Conservation (phyloP, 495 filamentous ascomycete species). For the Aspergillus homomorphus region DNA sequence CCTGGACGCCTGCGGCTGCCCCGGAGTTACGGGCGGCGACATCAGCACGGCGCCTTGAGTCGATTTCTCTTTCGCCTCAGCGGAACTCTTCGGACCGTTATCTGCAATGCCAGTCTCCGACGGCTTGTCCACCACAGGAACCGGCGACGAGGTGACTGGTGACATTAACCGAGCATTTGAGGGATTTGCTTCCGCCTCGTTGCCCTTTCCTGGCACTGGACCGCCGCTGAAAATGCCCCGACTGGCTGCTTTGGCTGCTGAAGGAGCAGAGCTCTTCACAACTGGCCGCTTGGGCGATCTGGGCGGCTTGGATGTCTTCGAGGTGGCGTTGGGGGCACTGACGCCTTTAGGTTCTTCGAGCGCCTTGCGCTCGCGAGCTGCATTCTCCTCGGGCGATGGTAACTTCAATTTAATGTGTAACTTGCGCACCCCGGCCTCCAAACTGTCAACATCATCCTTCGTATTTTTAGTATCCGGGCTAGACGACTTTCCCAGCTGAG, state of each 20-base stretch:
- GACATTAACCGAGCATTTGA: background rate
- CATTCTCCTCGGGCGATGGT: constrained; percentile 66
- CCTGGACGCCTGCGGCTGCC: constrained; percentile 17
- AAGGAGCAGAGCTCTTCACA: background rate
- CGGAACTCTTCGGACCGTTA: background rate
- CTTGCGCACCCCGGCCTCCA: constrained; percentile 68
- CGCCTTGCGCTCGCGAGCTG: constrained; percentile 50
- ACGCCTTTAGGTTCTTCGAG: constrained; percentile 31
- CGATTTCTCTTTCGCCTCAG: constrained; percentile 5
- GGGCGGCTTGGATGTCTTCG: constrained; percentile 17
- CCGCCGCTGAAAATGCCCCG: too few species aligned
- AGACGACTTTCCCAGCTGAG: constrained; percentile 14
- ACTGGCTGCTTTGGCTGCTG: background rate
- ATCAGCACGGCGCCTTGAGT: constrained; percentile 3
- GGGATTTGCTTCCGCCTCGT: background rate
- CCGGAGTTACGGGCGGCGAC: constrained; percentile 27
- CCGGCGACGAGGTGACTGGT: background rate
- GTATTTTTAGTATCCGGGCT: background rate
- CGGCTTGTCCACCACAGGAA: background rate
- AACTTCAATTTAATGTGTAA: constrained; percentile 68
- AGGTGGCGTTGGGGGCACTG: constrained; percentile 10
- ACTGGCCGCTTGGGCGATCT: constrained; percentile 22
- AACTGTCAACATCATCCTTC: constrained; percentile 50
- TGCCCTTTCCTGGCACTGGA: too few species aligned
- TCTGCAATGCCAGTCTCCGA: background rate